phyloP scores from a whole-genome alignment of 257 asterid genomes.

The Ehretia macrophylla region DNA sequence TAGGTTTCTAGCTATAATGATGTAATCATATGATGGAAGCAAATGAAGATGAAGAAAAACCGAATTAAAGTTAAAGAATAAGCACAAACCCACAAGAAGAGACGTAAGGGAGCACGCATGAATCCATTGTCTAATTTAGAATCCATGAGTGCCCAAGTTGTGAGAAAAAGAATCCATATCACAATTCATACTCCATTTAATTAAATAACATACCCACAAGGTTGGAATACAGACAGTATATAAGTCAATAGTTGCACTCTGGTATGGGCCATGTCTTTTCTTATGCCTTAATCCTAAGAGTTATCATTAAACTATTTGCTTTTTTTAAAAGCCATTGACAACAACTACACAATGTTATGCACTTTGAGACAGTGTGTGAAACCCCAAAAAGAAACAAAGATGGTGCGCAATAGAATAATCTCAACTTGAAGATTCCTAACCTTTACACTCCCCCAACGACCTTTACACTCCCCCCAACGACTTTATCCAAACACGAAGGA shows the following conservation, averaged over 20 bases:
- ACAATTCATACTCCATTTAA: no score
- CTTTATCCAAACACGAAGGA: slow-evolving; percentile 11
- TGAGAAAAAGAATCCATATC: no score
- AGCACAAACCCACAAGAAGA: background rate
- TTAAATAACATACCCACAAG: no score
- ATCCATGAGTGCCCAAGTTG: no score
- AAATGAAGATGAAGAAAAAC: background rate
- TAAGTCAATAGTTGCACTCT: no score
- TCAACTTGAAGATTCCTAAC: slow-evolving; percentile 17
- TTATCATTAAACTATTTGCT: background rate
- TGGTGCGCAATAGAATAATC: background rate
- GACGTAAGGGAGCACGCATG: background rate
- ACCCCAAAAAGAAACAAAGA: background rate
- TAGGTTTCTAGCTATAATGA: background rate
- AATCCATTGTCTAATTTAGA: background rate
- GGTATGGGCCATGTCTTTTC: background rate
- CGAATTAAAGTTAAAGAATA: background rate
- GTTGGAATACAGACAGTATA: no score
- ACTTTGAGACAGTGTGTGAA: background rate
- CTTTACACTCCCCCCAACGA: slow-evolving; percentile 6
- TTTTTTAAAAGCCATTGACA: background rate
- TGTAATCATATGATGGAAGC: background rate
- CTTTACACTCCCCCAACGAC: slow-evolving; percentile 4
- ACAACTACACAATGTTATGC: background rate
- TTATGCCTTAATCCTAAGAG: background rate